These are phyloP conservation scores for Spiraea crenata DNA, from an alignment of 331 rosid species.

Conservation along the genomic window DNA sequence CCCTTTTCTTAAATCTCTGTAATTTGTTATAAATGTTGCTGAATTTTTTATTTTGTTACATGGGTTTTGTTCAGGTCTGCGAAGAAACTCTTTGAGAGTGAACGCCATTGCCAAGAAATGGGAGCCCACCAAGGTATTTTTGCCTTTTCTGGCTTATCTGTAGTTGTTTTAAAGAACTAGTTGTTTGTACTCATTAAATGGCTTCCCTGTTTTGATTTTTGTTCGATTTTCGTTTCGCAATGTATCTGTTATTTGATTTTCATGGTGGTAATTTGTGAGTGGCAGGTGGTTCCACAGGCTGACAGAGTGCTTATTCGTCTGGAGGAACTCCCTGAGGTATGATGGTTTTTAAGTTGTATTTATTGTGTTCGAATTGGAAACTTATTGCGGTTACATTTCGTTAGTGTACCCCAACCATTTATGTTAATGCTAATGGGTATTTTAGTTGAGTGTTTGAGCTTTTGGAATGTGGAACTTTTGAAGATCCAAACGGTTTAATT, in stretches of 20 bases:
- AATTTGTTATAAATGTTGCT: neutral
- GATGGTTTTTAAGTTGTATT: neutral
- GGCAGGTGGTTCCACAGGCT: constrained; percentile 90
- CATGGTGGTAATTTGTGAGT: constrained; percentile 21
- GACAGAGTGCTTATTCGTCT: constrained; percentile 92
- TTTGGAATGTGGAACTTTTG: neutral
- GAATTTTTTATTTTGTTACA: constrained; percentile 2
- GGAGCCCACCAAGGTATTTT: constrained; percentile 71
- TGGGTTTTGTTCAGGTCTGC: constrained; percentile 41
- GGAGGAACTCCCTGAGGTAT: constrained; percentile 64
- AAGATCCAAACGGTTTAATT: neutral
- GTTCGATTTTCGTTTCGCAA: neutral
- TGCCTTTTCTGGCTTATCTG: neutral
- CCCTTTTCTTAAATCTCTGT: neutral
- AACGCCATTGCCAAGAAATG: constrained; percentile 55
- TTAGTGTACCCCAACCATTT: neutral
- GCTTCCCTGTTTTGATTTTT: neutral
- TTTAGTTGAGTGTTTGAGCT: neutral
- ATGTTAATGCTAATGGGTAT: neutral
- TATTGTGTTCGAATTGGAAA: neutral
- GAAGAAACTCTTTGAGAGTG: constrained; percentile 53
- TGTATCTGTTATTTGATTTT: neutral
- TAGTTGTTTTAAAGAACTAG: neutral
- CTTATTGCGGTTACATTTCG: too few species aligned
- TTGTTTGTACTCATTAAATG: neutral